Evolutionary conservation across 1,139 yeast species (phyloP).

Genomic region (Pichiaceae sp.): DNA sequence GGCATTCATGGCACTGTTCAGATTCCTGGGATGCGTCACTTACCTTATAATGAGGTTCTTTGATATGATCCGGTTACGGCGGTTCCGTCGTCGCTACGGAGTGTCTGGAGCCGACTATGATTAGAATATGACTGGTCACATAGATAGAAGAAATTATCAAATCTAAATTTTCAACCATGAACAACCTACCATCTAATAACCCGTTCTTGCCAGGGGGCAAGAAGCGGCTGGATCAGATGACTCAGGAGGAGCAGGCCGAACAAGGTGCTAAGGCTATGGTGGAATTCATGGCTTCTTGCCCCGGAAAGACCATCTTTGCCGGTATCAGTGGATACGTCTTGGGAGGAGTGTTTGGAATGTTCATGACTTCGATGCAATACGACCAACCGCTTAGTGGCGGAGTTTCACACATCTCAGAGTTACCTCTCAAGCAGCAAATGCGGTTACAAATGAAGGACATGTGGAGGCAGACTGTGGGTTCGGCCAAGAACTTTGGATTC

Average conservation of each 20-base stretch:
- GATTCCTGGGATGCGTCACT: constrained; percentile 53
- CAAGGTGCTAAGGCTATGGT: constrained; percentile 83
- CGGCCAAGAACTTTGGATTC: constrained; percentile 92
- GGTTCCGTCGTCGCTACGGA: constrained; percentile 8
- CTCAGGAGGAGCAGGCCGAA: constrained; percentile 89
- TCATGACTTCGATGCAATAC: constrained; percentile 89
- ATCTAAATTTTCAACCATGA: too few species aligned
- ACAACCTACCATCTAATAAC: too few species aligned
- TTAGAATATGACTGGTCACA: background rate
- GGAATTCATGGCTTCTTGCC: constrained; percentile 84
- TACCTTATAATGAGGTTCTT: constrained; percentile 27
- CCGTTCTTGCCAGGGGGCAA: constrained; percentile 25
- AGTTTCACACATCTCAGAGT: constrained; percentile 53
- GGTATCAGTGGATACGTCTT: constrained; percentile 93
- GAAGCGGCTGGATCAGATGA: constrained; percentile 60
- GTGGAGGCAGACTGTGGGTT: constrained; percentile 77
- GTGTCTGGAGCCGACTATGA: constrained; percentile 7
- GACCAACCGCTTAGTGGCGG: constrained; percentile 66
- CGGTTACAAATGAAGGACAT: constrained; percentile 84
- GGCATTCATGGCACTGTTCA: constrained; percentile 68
- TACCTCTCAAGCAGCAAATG: constrained; percentile 91
- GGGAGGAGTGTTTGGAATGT: constrained; percentile 93
- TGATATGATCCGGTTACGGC: constrained; percentile 11
- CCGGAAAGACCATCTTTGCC: constrained; percentile 86
- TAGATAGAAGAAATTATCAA: background rate